These are phyloP conservation scores for Kurtzmaniella natalensis DNA, from an alignment of 1,139 yeast genomes.

Conservation along the genomic window DNA sequence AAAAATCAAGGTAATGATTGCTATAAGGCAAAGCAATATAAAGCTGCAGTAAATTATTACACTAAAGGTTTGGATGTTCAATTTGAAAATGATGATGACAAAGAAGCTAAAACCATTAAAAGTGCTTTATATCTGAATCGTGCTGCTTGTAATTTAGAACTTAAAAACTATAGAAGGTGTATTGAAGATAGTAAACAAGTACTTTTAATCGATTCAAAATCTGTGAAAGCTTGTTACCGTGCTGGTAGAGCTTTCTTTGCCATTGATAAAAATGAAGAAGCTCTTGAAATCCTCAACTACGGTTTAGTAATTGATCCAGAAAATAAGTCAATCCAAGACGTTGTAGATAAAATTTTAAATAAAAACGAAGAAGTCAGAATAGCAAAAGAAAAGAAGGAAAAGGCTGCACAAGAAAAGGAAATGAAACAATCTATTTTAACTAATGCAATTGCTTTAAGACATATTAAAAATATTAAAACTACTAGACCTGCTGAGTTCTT, in stretches of 20 bases:
- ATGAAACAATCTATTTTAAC: constrained; percentile 36
- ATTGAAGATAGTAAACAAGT: constrained; percentile 83
- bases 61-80: constrained; percentile 75
- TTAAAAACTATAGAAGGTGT: constrained; percentile 79
- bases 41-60: constrained; percentile 74
- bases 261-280: constrained; percentile 69
- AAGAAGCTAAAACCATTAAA: no score
- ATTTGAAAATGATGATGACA: constrained; percentile 31
- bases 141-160: constrained; percentile 87
- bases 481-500: constrained; percentile 47
- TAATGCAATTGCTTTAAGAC: constrained; percentile 55
- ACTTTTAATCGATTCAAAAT: constrained; percentile 59
- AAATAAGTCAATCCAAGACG: constrained; percentile 48
- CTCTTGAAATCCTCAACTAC: constrained; percentile 59
- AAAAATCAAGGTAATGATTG: constrained; percentile 92
- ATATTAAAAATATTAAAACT: constrained; percentile 45
- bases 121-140: constrained; percentile 71
- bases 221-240: constrained; percentile 80
- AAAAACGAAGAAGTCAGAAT: constrained; percentile 34
- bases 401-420: constrained; percentile 28
- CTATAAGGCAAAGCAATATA: constrained; percentile 64
- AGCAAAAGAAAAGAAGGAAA: constrained; percentile 26
- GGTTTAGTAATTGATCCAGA: constrained; percentile 58
- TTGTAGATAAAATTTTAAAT: constrained; percentile 35
- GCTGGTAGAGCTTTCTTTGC: constrained; percentile 77